Conservation (phyloP, 495 filamentous ascomycete species). For the Penicillium malachiteum region DNA sequence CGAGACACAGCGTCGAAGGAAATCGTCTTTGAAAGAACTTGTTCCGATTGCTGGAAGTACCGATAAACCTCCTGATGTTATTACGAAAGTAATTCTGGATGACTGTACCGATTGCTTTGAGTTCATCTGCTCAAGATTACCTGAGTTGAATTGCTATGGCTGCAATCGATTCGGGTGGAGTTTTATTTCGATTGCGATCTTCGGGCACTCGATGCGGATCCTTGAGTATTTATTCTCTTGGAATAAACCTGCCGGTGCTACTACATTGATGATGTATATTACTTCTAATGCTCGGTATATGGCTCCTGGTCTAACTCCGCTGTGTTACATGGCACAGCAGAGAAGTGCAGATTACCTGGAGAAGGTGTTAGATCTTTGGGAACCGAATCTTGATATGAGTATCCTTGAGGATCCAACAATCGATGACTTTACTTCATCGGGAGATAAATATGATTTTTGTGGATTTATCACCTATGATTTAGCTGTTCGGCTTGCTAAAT, state of each 20-base stretch:
- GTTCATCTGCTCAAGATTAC: not conserved
- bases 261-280: not conserved
- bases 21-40: not conserved
- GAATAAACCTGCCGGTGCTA: not conserved
- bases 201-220: not conserved
- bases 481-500: not conserved
- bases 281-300: not conserved
- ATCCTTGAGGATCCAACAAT: not conserved
- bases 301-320: not conserved
- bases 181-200: slow-evolving; percentile 7
- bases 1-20: not conserved
- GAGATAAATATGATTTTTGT: not conserved
- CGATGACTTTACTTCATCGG: not conserved
- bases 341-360: not conserved
- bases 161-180: slow-evolving; percentile 12
- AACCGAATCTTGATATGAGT: not conserved
- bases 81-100: slow-evolving; percentile 8
- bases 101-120: slow-evolving; percentile 15
- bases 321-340: not conserved
- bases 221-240: slow-evolving; percentile 3
- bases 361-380: not conserved
- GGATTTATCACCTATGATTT: not conserved
- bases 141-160: not conserved
- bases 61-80: not conserved
- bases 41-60: not conserved